These are phyloP conservation scores for Chytriomyces sp. DNA, from an alignment of 192 early-diverging fungal genomes.

Conservation along the genomic window DNA sequence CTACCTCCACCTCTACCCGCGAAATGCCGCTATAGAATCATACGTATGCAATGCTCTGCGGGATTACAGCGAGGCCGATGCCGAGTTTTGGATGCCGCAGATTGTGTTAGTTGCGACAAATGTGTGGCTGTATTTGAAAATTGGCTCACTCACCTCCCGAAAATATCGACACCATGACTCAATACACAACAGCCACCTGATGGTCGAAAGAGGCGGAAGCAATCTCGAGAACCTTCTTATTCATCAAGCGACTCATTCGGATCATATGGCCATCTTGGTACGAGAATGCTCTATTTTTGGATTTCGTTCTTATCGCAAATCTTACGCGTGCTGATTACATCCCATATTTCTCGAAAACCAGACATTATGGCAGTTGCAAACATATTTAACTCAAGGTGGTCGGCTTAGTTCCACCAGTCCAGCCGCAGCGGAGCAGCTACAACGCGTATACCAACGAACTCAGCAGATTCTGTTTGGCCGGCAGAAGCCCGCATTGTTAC, in stretches of 20 bases:
- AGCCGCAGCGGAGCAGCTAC: slow-evolving; percentile 76
- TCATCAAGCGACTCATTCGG: slow-evolving; percentile 74
- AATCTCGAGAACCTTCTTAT: slow-evolving; percentile 88
- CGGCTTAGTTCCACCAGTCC: slow-evolving; percentile 66
- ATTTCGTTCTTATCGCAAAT: neutral
- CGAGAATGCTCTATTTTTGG: slow-evolving; percentile 3
- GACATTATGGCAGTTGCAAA: slow-evolving; percentile 93
- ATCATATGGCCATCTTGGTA: slow-evolving; percentile 88
- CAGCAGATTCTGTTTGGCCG: slow-evolving; percentile 82
- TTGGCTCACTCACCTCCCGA: neutral
- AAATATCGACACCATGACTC: slow-evolving; percentile 8
- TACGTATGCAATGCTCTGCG: slow-evolving; percentile 89
- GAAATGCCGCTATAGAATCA: slow-evolving; percentile 81
- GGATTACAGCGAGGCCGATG: slow-evolving; percentile 81
- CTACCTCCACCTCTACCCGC: slow-evolving; percentile 89
- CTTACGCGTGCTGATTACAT: neutral
- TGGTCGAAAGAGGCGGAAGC: slow-evolving; percentile 80
- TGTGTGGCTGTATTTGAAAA: neutral
- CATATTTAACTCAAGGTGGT: slow-evolving; percentile 78
- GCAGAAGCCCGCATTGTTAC: neutral
- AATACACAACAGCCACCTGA: slow-evolving; percentile 75
- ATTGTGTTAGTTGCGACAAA: slow-evolving; percentile 64
- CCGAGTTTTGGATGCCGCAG: slow-evolving; percentile 94
- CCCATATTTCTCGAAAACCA: slow-evolving; percentile 30
- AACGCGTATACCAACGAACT: slow-evolving; percentile 84